Percentiles rank a stretch among this genome's conserved stretches.
phyloP scores from a whole-genome alignment of 179 eudicot species.

The Heliamphora pulchella region DNA sequence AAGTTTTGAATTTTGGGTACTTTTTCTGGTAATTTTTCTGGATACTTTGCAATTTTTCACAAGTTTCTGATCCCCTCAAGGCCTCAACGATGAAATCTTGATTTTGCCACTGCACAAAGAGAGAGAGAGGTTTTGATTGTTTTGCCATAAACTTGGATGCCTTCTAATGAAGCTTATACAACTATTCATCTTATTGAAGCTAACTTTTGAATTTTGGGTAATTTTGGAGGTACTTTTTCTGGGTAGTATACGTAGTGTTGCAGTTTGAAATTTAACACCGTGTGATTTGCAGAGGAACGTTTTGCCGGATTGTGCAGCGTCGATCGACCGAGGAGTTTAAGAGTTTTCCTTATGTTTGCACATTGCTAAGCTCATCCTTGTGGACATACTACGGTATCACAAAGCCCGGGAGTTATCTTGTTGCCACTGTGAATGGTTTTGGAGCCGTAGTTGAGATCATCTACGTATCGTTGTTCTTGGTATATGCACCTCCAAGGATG shows the following conservation, averaged over 20 bases:
- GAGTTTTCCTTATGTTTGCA: slow-evolving; percentile 42
- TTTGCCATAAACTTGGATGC: neutral
- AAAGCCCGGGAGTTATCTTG: slow-evolving; percentile 30
- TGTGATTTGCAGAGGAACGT: slow-evolving; percentile 30
- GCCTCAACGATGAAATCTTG: too few relatives aligned
- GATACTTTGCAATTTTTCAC: too few relatives aligned
- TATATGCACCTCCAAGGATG: slow-evolving; percentile 26
- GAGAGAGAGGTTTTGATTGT: neutral
- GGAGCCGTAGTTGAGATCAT: slow-evolving; percentile 32
- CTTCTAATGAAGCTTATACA: too few relatives aligned
- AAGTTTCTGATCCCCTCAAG: too few relatives aligned
- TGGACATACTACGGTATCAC: slow-evolving; percentile 47
- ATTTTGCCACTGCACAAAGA: neutral
- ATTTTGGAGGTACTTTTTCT: neutral
- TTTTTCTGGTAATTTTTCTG: neutral
- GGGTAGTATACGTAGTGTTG: neutral
- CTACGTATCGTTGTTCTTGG: slow-evolving; percentile 35
- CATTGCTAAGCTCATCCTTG: slow-evolving; percentile 32
- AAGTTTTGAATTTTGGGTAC: neutral
- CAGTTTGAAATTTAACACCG: neutral
- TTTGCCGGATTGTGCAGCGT: slow-evolving; percentile 30
- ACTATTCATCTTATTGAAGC: neutral
- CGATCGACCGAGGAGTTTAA: slow-evolving; percentile 38
- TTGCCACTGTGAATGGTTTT: slow-evolving; percentile 48
- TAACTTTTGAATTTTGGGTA: too few relatives aligned